These are phyloP conservation scores for Ceratocystis colombiana DNA, from an alignment of 2,329 filamentous ascomycete genomes.

Conservation along the genomic window DNA sequence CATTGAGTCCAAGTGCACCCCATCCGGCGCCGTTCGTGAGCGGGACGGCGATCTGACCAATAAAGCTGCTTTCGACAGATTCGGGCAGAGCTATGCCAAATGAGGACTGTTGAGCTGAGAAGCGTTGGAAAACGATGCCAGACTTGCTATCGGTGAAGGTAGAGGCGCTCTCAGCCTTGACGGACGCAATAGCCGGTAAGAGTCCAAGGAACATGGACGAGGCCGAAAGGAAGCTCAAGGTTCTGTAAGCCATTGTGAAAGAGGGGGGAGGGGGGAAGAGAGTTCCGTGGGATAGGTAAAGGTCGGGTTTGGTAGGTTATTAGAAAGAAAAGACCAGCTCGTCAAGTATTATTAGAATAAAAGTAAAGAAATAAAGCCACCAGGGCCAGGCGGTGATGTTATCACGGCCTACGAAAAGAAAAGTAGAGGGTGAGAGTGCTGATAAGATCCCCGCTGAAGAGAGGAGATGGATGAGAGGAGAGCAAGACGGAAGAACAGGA, in stretches of 20 bases:
- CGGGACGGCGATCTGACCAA: slow-evolving; percentile 39
- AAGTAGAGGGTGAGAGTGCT: not conserved
- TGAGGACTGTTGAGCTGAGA: slow-evolving; percentile 32
- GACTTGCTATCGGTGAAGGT: slow-evolving; percentile 24
- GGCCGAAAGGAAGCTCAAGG: slow-evolving; percentile 16
- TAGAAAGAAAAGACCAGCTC: not conserved
- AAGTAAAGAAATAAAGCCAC: slow-evolving; percentile 22
- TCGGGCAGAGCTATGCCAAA: slow-evolving; percentile 38
- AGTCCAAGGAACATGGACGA: slow-evolving; percentile 24
- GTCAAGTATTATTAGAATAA: slow-evolving; percentile 10
- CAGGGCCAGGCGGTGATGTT: slow-evolving; percentile 22
- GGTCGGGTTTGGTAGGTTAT: slow-evolving; percentile 7
- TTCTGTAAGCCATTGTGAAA: slow-evolving; percentile 21
- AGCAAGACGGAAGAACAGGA: slow-evolving; percentile 6
- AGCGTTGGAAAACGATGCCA: slow-evolving; percentile 30
- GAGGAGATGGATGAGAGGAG: slow-evolving; percentile 18
- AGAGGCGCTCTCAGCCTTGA: slow-evolving; percentile 10
- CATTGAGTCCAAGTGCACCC: slow-evolving; percentile 38
- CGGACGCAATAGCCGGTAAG: slow-evolving; percentile 2
- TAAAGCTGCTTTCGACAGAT: slow-evolving; percentile 35
- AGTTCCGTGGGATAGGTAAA: not conserved
- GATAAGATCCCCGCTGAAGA: slow-evolving; percentile 9
- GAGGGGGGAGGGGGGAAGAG: not conserved
- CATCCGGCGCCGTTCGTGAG: slow-evolving; percentile 36
- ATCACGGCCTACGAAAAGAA: slow-evolving; percentile 21